Conservation (phyloP, 257 asterid species). For the Apocynum venetum region DNA sequence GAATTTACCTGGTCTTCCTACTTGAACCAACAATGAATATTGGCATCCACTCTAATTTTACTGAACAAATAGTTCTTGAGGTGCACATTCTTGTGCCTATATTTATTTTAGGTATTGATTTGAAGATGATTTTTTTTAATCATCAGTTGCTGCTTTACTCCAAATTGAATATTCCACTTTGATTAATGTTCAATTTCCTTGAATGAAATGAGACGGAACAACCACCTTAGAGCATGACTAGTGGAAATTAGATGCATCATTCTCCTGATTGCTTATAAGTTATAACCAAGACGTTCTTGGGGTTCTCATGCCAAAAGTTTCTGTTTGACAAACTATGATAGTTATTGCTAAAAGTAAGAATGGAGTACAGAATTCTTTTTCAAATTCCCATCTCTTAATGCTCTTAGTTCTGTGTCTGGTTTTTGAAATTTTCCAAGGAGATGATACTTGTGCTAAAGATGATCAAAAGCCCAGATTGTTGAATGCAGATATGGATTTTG, state of each 20-base stretch:
- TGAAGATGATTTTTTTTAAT: neutral
- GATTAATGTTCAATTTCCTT: neutral
- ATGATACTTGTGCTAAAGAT: neutral
- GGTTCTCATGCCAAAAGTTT: neutral
- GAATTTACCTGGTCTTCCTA: too few species aligned
- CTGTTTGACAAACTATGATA: neutral
- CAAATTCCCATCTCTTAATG: neutral
- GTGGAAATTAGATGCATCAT: neutral
- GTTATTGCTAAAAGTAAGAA: neutral
- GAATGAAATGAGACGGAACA: neutral
- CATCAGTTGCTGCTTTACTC: neutral
- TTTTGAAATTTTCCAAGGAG: neutral
- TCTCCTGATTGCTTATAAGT: neutral
- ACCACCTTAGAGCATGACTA: neutral
- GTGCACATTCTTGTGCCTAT: too few species aligned
- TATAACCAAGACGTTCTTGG: neutral
- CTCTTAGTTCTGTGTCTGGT: neutral
- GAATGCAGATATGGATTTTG: constrained; percentile 43
- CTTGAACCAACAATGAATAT: too few species aligned
- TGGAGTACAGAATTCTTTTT: neutral
- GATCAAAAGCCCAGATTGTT: constrained; percentile 7
- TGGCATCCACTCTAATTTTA: too few species aligned
- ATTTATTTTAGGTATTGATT: neutral
- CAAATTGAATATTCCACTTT: neutral
- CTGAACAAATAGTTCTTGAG: too few species aligned